Evolutionary conservation across 2,329 filamentous ascomycete species (phyloP).

Genomic region (Fusarium nygamai): DNA sequence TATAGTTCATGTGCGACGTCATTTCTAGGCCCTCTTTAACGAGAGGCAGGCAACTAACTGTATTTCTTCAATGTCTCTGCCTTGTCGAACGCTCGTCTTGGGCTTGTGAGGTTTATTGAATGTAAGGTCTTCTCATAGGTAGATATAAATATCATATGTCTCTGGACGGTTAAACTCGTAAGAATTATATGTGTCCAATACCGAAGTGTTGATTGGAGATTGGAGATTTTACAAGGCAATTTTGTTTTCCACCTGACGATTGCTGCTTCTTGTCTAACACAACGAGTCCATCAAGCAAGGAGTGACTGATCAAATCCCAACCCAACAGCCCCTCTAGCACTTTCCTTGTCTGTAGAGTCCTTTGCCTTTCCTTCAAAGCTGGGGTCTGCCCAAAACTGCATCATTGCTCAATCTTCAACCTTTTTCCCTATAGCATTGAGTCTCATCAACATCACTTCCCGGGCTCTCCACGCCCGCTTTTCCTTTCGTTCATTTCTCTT

Average conservation of each 20-base stretch:
- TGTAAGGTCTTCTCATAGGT: background rate
- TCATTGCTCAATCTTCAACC: background rate
- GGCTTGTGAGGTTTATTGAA: background rate
- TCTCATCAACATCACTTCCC: conserved; percentile 7
- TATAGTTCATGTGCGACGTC: background rate
- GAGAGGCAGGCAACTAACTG: background rate
- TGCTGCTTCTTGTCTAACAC: background rate
- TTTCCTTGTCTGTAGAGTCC: background rate
- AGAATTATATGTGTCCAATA: background rate
- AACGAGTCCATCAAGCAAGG: background rate
- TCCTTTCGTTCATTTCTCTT: background rate
- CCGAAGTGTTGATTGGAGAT: background rate
- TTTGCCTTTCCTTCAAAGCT: background rate
- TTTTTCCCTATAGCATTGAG: conserved; percentile 15
- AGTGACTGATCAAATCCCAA: background rate
- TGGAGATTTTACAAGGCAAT: background rate
- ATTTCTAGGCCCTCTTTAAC: background rate
- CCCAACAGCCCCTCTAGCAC: background rate
- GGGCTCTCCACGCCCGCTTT: background rate
- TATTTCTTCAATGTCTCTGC: background rate
- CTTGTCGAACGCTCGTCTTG: background rate
- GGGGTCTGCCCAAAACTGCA: background rate
- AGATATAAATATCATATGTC: background rate
- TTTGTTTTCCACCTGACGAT: background rate
- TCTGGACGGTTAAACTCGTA: background rate